A percentile compares a stretch with the other conserved stretches of the same genome.
These are phyloP conservation scores for Claviceps sp. DNA, from an alignment of 2,329 filamentous ascomycete genomes.

Conservation along the genomic window DNA sequence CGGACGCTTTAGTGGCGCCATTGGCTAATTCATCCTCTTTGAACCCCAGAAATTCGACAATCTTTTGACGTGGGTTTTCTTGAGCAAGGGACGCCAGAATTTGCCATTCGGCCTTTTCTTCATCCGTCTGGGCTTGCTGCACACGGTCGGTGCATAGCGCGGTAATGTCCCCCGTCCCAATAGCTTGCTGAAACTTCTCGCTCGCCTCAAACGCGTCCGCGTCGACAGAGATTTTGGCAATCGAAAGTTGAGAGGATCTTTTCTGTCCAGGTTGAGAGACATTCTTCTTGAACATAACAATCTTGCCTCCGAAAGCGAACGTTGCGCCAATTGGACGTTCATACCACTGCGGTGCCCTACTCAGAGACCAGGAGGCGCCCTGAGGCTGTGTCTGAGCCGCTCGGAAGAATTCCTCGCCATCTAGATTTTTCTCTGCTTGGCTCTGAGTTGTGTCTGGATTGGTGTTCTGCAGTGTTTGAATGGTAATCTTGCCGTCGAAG, in stretches of 20 bases:
- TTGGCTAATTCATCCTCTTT: conserved; percentile 42
- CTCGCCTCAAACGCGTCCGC: conserved; percentile 72
- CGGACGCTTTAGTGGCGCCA: conserved; percentile 26
- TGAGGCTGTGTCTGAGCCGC: conserved; percentile 87
- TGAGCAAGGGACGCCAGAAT: conserved; percentile 82
- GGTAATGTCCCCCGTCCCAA: conserved; percentile 64
- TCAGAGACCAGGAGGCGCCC: conserved; percentile 74
- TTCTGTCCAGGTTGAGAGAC: conserved; percentile 48
- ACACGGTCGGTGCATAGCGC: conserved; percentile 72
- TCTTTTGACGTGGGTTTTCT: conserved; percentile 70
- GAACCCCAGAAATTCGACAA: conserved; percentile 87
- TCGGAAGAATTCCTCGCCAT: conserved; percentile 93
- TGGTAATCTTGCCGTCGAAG: conserved; percentile 89
- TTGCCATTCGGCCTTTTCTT: conserved; percentile 92
- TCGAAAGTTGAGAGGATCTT: conserved; percentile 61
- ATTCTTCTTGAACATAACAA: conserved; percentile 59
- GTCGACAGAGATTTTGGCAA: conserved; percentile 82
- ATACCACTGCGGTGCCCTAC: conserved; percentile 80
- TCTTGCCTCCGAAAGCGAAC: conserved; percentile 91
- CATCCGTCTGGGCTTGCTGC: conserved; percentile 61
- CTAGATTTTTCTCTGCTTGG: conserved; percentile 53
- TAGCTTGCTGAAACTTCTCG: conserved; percentile 71
- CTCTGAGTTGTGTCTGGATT: conserved; percentile 61
- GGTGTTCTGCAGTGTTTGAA: conserved; percentile 91
- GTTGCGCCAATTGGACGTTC: conserved; percentile 73